Evolutionary conservation across 176 grass and related monocot genomes (phyloP).

Genomic region (Rhynchospora breviuscula): DNA sequence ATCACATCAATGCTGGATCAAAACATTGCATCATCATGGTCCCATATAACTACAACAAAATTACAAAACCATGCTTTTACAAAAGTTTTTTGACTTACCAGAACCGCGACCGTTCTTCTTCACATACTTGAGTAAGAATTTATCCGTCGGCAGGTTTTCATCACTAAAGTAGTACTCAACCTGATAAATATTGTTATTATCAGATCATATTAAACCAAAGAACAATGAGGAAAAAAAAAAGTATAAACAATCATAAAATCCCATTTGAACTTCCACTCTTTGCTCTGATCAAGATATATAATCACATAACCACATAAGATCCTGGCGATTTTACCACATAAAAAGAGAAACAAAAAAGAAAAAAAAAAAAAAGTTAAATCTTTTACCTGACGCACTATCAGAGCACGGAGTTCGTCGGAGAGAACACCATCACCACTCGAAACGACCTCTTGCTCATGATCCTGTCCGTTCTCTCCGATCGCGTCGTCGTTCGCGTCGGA

Average conservation of each 20-base stretch:
- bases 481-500: neutral
- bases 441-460: neutral
- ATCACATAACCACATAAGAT: too few species aligned
- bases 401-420: conserved; percentile 63
- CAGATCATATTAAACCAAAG: neutral
- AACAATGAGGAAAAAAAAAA: conserved; percentile 2
- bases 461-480: conserved; percentile 10
- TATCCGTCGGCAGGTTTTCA: conserved; percentile 77
- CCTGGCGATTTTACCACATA: neutral
- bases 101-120: conserved; percentile 72
- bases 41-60: conserved; percentile 19
- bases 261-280: neutral
- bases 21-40: conserved; percentile 55
- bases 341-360: neutral
- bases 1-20: conserved; percentile 33
- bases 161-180: conserved; percentile 97
- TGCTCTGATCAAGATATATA: neutral
- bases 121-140: conserved; percentile 59
- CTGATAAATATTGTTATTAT: conserved; percentile 30
- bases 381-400: conserved; percentile 69
- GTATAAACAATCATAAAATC: neutral
- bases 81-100: conserved; percentile 45
- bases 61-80: neutral
- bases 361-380: neutral
- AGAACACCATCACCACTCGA: conserved; percentile 22